Conservation (phyloP, 164 flowering plant genomes). For the Santalum album region DNA sequence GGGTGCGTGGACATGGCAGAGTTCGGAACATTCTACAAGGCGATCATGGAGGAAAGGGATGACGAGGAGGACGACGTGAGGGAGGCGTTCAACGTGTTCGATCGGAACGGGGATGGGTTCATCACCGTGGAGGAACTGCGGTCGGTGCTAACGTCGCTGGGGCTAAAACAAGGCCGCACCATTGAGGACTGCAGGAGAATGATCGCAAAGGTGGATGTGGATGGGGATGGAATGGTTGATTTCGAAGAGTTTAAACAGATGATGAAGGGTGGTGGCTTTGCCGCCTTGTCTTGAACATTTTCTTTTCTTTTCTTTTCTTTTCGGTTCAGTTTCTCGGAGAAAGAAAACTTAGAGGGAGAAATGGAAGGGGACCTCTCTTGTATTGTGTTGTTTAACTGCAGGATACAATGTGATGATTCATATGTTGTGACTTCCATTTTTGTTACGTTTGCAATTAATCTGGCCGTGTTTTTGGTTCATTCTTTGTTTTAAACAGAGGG, state of each 20-base stretch:
- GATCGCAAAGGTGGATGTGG: conserved; percentile 64
- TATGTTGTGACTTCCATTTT: too few species aligned
- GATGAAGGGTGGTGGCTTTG: conserved; percentile 30
- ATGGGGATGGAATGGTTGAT: conserved; percentile 68
- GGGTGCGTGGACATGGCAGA: conserved; percentile 17
- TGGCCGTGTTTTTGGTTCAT: too few species aligned
- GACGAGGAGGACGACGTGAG: conserved; percentile 27
- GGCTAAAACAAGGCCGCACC: conserved; percentile 57
- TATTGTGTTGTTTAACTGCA: too few species aligned
- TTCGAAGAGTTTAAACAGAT: conserved; percentile 36
- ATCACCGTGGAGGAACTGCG: conserved; percentile 58
- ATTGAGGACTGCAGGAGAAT: conserved; percentile 57
- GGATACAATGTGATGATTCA: too few species aligned
- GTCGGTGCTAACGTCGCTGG: conserved; percentile 49
- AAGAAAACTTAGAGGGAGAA: too few species aligned
- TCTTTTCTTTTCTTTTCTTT: too few species aligned
- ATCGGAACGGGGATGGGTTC: conserved; percentile 65
- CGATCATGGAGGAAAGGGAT: conserved; percentile 20
- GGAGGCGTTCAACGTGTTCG: conserved; percentile 49
- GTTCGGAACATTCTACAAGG: conserved; percentile 18
- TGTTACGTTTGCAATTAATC: too few species aligned
- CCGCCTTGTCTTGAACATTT: conserved; percentile 22
- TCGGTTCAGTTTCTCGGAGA: too few species aligned
- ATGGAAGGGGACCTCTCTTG: too few species aligned
- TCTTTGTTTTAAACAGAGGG: too few species aligned